Base-by-base conservation (phyloP, 305 asterid species). In the Fraxinus nigra region DNA sequence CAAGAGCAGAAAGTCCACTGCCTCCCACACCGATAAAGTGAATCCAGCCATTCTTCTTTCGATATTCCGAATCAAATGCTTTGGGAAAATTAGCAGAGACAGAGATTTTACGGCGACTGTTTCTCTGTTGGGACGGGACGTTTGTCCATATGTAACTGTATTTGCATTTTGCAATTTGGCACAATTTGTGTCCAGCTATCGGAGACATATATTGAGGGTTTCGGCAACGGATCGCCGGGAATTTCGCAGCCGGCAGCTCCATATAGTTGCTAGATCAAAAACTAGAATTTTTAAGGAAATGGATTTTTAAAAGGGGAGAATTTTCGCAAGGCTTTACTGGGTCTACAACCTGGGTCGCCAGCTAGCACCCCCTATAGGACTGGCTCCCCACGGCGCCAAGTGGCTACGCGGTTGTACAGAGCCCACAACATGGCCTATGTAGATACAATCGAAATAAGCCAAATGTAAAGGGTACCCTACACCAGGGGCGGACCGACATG, bases 11-110 rank as follows among this genome's bases (percentile, higher is more conserved):
- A 79, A 83, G 40, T 74, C 89, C 88, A 76, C 86, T 24, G 46
- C 91, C 91, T 73, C 91, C 89, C 11, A 84, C 87, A 56, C 88
- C 88, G 72, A 86, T 73, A 84, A 84, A 88, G 86, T 86, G 91
- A 80, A 86, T 33, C 88, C 85, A 77, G 51, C 77, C 82, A 63
- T 48, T 84, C 79, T 76, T 22, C 54, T 72, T 59, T 30, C 82
- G 24, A 13, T 54, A 72, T 24, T 69, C 56, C 32, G 38, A 37
- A 48, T 5, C 51, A 13, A 0, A 14, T 8, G 59, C 61, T 59
- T 79, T 84, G 76, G 65, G 26, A 5, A 37, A 40, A 59, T 46
- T 81, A 18, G 81, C 54, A 30, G 80, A n/a, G 16, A 65, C 35
- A 34, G 83, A 38, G 38, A 72, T 51, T 22, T 75, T 61, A 56